Conservation (phyloP, 768 basidiomycete genomes). For the Phaeolepiota aurea region DNA sequence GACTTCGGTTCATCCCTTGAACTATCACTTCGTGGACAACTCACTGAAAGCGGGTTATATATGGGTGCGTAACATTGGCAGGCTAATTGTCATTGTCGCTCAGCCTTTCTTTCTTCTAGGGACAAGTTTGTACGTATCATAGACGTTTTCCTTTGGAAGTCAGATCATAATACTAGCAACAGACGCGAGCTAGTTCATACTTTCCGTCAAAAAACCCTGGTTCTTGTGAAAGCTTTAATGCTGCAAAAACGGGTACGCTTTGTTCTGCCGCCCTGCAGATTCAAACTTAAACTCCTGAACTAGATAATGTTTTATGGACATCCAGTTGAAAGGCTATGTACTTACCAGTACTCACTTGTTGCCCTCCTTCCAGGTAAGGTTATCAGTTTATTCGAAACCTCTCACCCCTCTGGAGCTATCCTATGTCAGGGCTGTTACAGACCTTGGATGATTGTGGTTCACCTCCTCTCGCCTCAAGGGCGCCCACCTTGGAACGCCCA, state of each 20-base stretch:
- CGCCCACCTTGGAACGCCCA: slow-evolving; percentile 51
- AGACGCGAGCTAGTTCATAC: slow-evolving; percentile 90
- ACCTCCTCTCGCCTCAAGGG: slow-evolving; percentile 65
- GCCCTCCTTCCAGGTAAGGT: slow-evolving; percentile 79
- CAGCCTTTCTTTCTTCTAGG: slow-evolving; percentile 26
- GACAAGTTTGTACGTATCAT: slow-evolving; percentile 50
- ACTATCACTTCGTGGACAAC: slow-evolving; percentile 60
- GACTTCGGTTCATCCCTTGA: slow-evolving; percentile 81
- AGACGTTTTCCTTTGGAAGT: not conserved
- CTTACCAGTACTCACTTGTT: slow-evolving; percentile 95
- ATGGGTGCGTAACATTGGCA: slow-evolving; percentile 59
- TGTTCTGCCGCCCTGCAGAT: not conserved
- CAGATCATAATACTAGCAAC: slow-evolving; percentile 3
- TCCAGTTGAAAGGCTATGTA: slow-evolving; percentile 92
- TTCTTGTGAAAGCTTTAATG: slow-evolving; percentile 93
- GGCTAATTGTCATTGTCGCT: not conserved
- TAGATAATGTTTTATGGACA: slow-evolving; percentile 97
- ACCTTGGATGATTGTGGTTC: slow-evolving; percentile 88
- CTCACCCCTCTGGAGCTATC: not conserved
- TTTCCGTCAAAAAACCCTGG: slow-evolving; percentile 85
- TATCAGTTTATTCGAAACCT: slow-evolving; percentile 1
- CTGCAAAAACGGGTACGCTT: slow-evolving; percentile 80
- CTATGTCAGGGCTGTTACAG: slow-evolving; percentile 65
- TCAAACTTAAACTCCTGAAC: slow-evolving; percentile 1
- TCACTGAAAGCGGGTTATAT: slow-evolving; percentile 90